Percentiles rank a stretch among this genome's conserved stretches.
These are phyloP conservation scores for Podaxis pistillaris DNA, from an alignment of 768 basidiomycete species.

Conservation along the genomic window DNA sequence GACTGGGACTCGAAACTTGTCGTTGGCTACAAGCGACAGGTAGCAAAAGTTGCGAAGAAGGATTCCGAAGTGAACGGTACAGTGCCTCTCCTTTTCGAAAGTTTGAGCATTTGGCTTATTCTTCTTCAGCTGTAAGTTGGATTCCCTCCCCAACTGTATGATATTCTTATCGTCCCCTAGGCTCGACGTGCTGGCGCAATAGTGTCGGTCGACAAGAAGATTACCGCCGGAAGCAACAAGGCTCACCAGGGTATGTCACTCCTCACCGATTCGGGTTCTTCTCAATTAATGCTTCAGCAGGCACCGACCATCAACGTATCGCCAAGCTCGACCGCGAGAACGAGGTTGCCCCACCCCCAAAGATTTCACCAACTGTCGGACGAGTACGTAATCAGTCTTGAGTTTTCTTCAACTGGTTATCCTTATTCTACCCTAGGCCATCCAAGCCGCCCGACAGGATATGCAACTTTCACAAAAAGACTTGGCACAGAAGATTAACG, in stretches of 20 bases:
- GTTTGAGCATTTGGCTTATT: constrained; percentile 2
- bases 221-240: constrained; percentile 69
- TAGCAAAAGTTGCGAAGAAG: constrained; percentile 64
- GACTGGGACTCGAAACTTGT: constrained; percentile 76
- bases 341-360: constrained; percentile 90
- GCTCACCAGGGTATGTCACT: constrained; percentile 59
- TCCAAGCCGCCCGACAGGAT: constrained; percentile 76
- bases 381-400: constrained; percentile 47
- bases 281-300: constrained; percentile 33
- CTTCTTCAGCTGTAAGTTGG: constrained; percentile 50
- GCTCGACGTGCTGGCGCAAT: constrained; percentile 76
- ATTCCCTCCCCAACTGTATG: neutral
- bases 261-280: neutral
- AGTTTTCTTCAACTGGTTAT: constrained; percentile 5
- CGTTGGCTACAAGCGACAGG: constrained; percentile 66
- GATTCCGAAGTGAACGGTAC: constrained; percentile 54
- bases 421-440: constrained; percentile 50
- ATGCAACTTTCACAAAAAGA: constrained; percentile 88
- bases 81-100: neutral
- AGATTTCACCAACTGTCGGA: constrained; percentile 70
- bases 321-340: constrained; percentile 95
- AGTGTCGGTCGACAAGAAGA: constrained; percentile 82
- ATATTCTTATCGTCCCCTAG: constrained; percentile 31
- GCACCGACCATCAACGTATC: constrained; percentile 90
- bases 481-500: constrained; percentile 88